Percentiles rank a stretch among this genome's conserved stretches.
phyloP scores from a whole-genome alignment of 2,329 filamentous ascomycete genomes.

The Trichoderma sp. region DNA sequence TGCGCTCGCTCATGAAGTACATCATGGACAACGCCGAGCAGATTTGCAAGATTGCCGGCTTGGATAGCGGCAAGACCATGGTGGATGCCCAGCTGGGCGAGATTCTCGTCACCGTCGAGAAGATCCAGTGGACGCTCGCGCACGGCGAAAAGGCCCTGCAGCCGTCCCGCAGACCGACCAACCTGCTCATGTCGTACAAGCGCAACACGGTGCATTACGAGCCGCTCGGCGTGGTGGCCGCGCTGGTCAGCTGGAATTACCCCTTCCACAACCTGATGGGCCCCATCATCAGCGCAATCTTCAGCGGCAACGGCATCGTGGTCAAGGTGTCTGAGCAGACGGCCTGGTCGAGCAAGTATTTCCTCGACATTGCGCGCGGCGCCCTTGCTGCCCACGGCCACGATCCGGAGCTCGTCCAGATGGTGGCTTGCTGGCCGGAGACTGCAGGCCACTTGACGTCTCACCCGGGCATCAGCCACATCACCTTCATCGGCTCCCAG shows the following conservation, averaged over 20 bases:
- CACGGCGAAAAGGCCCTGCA: constrained; percentile 83
- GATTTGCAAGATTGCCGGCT: constrained; percentile 81
- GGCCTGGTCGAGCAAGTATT: constrained; percentile 88
- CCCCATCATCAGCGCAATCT: constrained; percentile 86
- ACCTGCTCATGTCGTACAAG: constrained; percentile 95
- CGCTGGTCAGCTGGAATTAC: constrained; percentile 96
- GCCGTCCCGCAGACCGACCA: constrained; percentile 77
- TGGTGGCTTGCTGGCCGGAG: constrained; percentile 84
- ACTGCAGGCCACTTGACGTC: constrained; percentile 81
- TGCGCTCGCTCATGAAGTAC: constrained; percentile 79
- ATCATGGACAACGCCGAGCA: constrained; percentile 87
- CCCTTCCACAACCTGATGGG: constrained; percentile 94
- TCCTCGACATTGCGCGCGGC: constrained; percentile 74
- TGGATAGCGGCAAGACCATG: constrained; percentile 96
- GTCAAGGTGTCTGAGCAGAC: constrained; percentile 96
- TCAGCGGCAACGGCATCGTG: constrained; percentile 87
- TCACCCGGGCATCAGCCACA: constrained; percentile 80
- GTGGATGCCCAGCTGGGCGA: constrained; percentile 93
- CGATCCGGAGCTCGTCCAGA: constrained; percentile 79
- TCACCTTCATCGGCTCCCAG: constrained; percentile 94
- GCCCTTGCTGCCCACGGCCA: constrained; percentile 84
- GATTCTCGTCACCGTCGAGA: constrained; percentile 91
- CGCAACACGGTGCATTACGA: constrained; percentile 88
- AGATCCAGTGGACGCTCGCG: constrained; percentile 89
- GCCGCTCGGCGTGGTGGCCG: constrained; percentile 88